These are phyloP conservation scores for Schizophyllum commune DNA, from an alignment of 1,284 basidiomycete genomes.

Conservation along the genomic window DNA sequence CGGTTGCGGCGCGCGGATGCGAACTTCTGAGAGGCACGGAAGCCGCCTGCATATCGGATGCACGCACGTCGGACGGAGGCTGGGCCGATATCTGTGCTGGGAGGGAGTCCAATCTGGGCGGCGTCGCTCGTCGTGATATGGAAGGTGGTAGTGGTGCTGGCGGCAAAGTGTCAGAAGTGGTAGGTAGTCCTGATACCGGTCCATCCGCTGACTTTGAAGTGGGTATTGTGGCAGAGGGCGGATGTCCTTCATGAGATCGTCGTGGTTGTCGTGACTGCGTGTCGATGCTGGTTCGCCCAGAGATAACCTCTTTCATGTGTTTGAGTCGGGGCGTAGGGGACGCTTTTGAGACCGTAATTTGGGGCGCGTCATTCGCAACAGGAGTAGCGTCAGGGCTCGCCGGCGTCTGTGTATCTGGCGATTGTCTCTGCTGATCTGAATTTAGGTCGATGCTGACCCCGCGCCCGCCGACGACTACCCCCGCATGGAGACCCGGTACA, in stretches of 20 bases:
- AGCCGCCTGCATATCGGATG: neutral
- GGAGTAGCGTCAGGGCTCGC: neutral
- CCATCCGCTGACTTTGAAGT: neutral
- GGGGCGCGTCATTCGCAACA: neutral
- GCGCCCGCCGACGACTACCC: neutral
- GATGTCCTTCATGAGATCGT: neutral
- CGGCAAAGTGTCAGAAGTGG: neutral
- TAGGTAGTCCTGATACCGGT: neutral
- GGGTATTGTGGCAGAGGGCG: neutral
- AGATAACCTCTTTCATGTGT: neutral
- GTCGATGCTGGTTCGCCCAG: neutral
- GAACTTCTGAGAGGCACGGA: neutral
- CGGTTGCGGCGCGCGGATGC: too few relatives aligned
- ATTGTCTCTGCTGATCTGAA: neutral
- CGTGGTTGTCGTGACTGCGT: neutral
- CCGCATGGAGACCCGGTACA: neutral
- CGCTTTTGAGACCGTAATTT: neutral
- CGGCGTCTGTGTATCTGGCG: neutral
- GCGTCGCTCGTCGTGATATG: neutral
- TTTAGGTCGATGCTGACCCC: neutral
- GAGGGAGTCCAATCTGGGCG: neutral
- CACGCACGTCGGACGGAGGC: neutral
- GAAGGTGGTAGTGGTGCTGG: neutral
- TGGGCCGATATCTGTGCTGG: neutral
- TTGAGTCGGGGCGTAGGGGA: neutral